Evolutionary conservation across 2,329 filamentous ascomycete species (phyloP).

Genomic region (Aspergillus candidus): DNA sequence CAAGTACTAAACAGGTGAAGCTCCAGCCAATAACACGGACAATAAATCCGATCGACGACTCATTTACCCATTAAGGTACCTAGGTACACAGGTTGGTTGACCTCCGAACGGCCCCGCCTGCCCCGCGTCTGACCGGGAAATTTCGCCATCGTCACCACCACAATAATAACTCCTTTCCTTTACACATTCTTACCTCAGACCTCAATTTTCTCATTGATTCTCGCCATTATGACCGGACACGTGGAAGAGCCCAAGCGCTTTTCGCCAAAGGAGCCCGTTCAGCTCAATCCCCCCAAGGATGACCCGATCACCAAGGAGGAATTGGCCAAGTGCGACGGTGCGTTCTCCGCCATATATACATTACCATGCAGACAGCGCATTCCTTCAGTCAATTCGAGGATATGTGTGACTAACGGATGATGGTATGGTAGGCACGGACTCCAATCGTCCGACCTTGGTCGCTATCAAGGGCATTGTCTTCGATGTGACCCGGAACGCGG

Average conservation of each 20-base stretch:
- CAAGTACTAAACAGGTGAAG: too few species aligned
- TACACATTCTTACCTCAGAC: background rate
- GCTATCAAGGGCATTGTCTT: slow-evolving; percentile 84
- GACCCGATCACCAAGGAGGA: slow-evolving; percentile 78
- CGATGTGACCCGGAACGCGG: slow-evolving; percentile 83
- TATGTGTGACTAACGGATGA: background rate
- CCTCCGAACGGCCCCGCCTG: slow-evolving; percentile 17
- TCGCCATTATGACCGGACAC: slow-evolving; percentile 25
- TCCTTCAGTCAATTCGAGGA: background rate
- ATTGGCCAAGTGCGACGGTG: slow-evolving; percentile 77
- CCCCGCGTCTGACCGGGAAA: slow-evolving; percentile 16
- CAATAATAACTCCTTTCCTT: slow-evolving; percentile 1
- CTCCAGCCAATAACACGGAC: background rate
- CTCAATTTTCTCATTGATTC: background rate
- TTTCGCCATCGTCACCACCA: slow-evolving; percentile 2
- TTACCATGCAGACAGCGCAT: background rate
- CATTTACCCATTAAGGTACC: background rate
- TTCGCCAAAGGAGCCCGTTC: slow-evolving; percentile 36
- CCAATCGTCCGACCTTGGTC: slow-evolving; percentile 51
- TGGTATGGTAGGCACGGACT: slow-evolving; percentile 29
- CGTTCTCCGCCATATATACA: slow-evolving; percentile 24
- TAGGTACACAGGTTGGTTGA: slow-evolving; percentile 11
- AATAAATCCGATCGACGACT: background rate
- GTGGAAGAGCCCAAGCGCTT: slow-evolving; percentile 32
- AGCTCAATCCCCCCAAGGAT: slow-evolving; percentile 76